Evolutionary conservation across 2,329 filamentous ascomycete genomes (phyloP).

Genomic region (Furcasterigmium furcatum): DNA sequence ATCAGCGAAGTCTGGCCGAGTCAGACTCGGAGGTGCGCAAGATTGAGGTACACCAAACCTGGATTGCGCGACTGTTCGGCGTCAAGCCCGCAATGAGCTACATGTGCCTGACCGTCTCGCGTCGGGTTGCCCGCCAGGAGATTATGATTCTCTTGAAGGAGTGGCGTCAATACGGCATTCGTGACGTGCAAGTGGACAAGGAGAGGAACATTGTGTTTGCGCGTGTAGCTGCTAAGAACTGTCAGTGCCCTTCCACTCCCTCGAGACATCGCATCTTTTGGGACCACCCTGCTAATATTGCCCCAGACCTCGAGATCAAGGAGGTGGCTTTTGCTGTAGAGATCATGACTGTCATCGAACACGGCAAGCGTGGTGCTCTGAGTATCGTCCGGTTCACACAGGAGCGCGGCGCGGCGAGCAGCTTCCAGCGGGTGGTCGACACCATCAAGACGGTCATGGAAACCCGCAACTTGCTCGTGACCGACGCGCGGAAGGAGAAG

Average conservation of each 20-base stretch:
- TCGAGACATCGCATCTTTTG: background rate
- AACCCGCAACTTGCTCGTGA: conserved; percentile 63
- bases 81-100: conserved; percentile 78
- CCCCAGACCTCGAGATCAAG: conserved; percentile 72
- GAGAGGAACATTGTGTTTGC: conserved; percentile 76
- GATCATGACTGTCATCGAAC: conserved; percentile 85
- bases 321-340: conserved; percentile 86
- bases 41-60: conserved; percentile 72
- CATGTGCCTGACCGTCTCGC: conserved; percentile 70
- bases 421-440: conserved; percentile 80
- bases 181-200: conserved; percentile 76
- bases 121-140: conserved; percentile 71
- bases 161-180: conserved; percentile 80
- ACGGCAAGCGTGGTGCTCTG: conserved; percentile 72
- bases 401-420: conserved; percentile 86
- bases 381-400: conserved; percentile 85
- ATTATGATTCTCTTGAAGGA: conserved; percentile 71
- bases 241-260: too few species aligned
- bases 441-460: conserved; percentile 69
- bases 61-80: conserved; percentile 85
- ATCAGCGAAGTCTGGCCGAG: conserved; percentile 24
- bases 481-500: conserved; percentile 62
- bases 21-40: conserved; percentile 40
- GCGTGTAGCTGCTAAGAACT: conserved; percentile 71
- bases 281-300: background rate